phyloP scores from a whole-genome alignment of 1,284 basidiomycete species.

The Sanguinoderma infundibulare region DNA sequence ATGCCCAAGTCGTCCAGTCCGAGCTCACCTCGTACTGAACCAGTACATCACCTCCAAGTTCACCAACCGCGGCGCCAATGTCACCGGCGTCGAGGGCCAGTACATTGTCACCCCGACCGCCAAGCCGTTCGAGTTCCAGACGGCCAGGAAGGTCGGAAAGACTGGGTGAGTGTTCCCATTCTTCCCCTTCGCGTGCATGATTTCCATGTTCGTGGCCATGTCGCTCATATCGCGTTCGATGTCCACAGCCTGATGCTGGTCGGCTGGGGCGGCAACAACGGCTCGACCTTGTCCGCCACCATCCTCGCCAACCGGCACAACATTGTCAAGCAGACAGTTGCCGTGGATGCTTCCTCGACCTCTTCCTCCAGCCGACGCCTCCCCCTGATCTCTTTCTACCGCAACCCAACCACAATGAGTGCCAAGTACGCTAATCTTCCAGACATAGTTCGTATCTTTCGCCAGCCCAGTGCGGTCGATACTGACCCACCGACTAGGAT shows the following conservation, averaged over 20 bases:
- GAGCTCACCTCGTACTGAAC: constrained; percentile 82
- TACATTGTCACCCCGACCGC: constrained; percentile 80
- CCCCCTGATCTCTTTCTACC: too few relatives aligned
- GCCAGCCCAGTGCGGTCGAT: background rate
- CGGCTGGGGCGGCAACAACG: constrained; percentile 97
- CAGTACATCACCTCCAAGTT: constrained; percentile 86
- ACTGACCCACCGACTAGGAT: constrained; percentile 56
- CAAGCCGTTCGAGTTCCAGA: constrained; percentile 91
- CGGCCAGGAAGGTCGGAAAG: constrained; percentile 85
- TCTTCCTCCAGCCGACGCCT: background rate
- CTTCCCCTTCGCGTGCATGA: background rate
- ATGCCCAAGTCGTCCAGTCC: constrained; percentile 86
- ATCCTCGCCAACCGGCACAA: constrained; percentile 96
- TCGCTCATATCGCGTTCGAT: constrained; percentile 7
- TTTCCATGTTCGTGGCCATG: too few relatives aligned
- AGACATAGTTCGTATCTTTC: constrained; percentile 79
- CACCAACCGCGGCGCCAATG: constrained; percentile 82
- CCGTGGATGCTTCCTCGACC: background rate
- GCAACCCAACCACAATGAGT: too few relatives aligned
- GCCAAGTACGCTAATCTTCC: constrained; percentile 89
- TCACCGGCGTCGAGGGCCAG: constrained; percentile 71
- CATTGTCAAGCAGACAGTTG: constrained; percentile 90
- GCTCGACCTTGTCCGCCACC: constrained; percentile 92
- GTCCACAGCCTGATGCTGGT: constrained; percentile 89
- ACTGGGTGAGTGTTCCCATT: constrained; percentile 75